These are phyloP conservation scores for Hypoxylon sp. DNA, from an alignment of 2,329 filamentous ascomycete genomes.

Conservation along the genomic window DNA sequence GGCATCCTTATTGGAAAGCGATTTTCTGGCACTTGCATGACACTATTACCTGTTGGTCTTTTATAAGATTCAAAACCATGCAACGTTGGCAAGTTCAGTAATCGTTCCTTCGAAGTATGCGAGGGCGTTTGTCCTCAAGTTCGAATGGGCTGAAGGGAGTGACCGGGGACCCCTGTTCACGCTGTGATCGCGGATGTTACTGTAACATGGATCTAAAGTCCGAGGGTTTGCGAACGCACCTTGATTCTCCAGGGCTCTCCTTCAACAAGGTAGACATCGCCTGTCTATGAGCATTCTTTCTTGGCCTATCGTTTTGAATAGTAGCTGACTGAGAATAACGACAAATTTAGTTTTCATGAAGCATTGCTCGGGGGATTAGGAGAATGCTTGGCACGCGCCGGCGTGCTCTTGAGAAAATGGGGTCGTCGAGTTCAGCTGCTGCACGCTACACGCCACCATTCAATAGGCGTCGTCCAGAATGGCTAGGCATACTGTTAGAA, in stretches of 20 bases:
- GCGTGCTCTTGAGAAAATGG: slow-evolving; percentile 38
- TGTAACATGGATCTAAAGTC: slow-evolving; percentile 23
- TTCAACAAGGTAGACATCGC: slow-evolving; percentile 5
- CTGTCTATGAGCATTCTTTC: not conserved
- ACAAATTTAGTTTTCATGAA: slow-evolving; percentile 15
- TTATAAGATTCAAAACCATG: not conserved
- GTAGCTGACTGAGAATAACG: not conserved
- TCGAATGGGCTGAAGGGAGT: not conserved
- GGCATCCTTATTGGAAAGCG: not conserved
- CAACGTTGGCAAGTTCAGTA: not conserved
- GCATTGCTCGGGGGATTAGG: slow-evolving; percentile 12
- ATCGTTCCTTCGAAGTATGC: slow-evolving; percentile 1
- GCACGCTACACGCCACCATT: slow-evolving; percentile 46
- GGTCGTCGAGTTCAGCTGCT: slow-evolving; percentile 51
- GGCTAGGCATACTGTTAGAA: slow-evolving; percentile 32
- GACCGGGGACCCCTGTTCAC: slow-evolving; percentile 26
- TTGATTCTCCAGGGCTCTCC: not conserved
- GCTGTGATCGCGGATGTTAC: slow-evolving; percentile 23
- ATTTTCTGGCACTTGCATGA: not conserved
- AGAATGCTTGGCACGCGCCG: slow-evolving; percentile 36
- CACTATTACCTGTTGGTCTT: not conserved
- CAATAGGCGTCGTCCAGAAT: slow-evolving; percentile 43
- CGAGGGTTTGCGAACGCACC: not conserved
- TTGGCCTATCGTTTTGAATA: not conserved
- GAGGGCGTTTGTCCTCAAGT: slow-evolving; percentile 11